phyloP scores from a whole-genome alignment of 2,329 filamentous ascomycete species.

The Talaromyces sp. region DNA sequence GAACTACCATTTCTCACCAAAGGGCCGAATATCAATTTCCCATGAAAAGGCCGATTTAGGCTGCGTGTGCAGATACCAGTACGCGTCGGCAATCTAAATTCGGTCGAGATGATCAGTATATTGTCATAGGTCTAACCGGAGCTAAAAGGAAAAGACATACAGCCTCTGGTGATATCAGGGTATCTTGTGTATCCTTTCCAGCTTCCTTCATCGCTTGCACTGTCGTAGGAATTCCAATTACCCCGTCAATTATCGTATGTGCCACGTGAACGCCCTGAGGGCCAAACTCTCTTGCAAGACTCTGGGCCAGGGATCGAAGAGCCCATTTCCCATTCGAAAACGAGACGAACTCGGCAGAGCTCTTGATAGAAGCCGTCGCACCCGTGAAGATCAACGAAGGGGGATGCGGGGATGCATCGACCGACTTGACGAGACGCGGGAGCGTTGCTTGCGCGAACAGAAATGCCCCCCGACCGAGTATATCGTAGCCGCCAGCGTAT shows the following conservation, averaged over 20 bases:
- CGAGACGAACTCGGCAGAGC: conserved; percentile 44
- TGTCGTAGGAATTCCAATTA: conserved; percentile 52
- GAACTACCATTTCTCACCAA: conserved; percentile 18
- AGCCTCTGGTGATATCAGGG: background rate
- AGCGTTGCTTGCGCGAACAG: conserved; percentile 48
- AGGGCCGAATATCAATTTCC: conserved; percentile 49
- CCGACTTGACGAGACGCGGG: conserved; percentile 43
- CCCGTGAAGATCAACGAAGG: conserved; percentile 53
- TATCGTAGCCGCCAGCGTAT: conserved; percentile 17
- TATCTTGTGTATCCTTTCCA: background rate
- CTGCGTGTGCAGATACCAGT: conserved; percentile 54
- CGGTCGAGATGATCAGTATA: background rate
- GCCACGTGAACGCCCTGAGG: conserved; percentile 53
- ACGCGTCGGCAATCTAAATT: conserved; percentile 53
- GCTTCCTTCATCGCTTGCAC: conserved; percentile 25
- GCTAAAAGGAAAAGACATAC: background rate
- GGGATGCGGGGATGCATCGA: conserved; percentile 35
- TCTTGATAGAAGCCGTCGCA: conserved; percentile 51
- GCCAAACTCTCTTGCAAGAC: conserved; percentile 51
- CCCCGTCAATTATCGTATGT: conserved; percentile 54
- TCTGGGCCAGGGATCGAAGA: conserved; percentile 47
- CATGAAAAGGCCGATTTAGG: conserved; percentile 49
- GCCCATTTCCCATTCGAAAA: conserved; percentile 53
- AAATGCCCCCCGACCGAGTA: conserved; percentile 43
- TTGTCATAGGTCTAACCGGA: conserved; percentile 1